A percentile compares a stretch with the other conserved stretches of the same genome.
Conservation (phyloP, 2,329 filamentous ascomycete species). For the Alternaria triticimaculans region DNA sequence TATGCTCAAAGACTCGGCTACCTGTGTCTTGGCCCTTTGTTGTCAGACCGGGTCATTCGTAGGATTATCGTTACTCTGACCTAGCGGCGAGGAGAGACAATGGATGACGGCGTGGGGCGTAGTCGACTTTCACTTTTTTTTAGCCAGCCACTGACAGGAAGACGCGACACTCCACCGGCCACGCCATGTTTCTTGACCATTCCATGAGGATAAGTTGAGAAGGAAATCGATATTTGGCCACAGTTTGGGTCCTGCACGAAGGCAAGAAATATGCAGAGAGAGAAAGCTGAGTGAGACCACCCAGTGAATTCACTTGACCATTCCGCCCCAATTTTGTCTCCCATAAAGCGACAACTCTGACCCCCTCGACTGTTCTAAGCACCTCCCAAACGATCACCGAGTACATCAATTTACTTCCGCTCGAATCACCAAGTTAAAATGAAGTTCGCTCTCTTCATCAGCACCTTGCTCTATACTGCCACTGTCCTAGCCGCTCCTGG, state of each 20-base stretch:
- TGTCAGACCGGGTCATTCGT: not conserved
- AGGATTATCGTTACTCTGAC: not conserved
- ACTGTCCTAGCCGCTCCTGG: constrained; percentile 9
- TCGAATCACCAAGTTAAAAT: not conserved
- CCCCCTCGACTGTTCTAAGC: not conserved
- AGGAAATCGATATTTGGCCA: not conserved
- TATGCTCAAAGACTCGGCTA: not conserved
- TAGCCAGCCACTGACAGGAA: not conserved
- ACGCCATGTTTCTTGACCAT: not conserved
- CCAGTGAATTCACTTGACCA: not conserved
- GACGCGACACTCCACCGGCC: not conserved
- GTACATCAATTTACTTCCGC: not conserved
- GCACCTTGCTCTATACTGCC: constrained; percentile 1
- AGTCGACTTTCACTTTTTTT: not conserved
- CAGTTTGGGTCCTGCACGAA: not conserved
- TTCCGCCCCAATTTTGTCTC: not conserved
- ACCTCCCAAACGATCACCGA: not conserved
- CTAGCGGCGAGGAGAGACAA: not conserved
- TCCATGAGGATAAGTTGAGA: not conserved
- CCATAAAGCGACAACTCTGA: not conserved
- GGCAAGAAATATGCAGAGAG: not conserved
- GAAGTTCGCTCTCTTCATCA: constrained; percentile 10
- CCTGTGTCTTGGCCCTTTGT: not conserved
- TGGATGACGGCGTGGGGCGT: not conserved
- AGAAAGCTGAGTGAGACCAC: not conserved